Evolutionary conservation across 768 basidiomycete genomes (phyloP), one percentile per base, ranked within the genome.

Genomic region (Rhodotorula babjevae): DNA sequence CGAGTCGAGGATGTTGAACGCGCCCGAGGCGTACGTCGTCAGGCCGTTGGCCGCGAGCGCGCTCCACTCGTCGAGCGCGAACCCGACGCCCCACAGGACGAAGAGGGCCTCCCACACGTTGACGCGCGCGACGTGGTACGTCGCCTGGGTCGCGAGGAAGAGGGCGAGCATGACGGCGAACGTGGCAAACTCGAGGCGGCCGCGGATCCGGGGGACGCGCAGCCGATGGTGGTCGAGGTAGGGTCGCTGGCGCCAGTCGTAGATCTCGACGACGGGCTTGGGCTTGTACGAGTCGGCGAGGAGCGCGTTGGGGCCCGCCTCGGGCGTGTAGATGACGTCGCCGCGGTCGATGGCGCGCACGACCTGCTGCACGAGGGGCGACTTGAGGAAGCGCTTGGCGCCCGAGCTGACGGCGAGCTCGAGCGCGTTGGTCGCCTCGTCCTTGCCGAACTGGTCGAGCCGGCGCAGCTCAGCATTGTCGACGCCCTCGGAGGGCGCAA

Each of bases 281-380:
- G 86, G 86, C 81, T 91, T 92, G 83, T 97, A 97, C 78, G 91
- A 90, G 80, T 97, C 95, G 27, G 89, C 88, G 15, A 98, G 84
- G 63, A 98, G 85, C 3, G 92, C 90, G 36, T 67, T 36, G 36
- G 36, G 68, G 21, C 65, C 68, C 4, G 68, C 61, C 49, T 71
- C 65, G 49, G 80, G 77, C 12, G 76, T 73, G 73, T 83, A 84
- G 46, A 82, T 79, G 61, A 83, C 78, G 46, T 80, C 76, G 40
- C 83, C 95, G 7, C 86, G 83, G 80, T 93, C 90, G 61, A 99
- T 91, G 65, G 93, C 90, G 76, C 89, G 88, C 49, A 97, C 87
- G 40, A 96, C 88, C 65, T 87, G 87, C 80, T 97, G 94, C 7
- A 92, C 87, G 33, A 96, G 85, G 0, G 92, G 87, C 0, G 89